Percentiles rank a stretch among this genome's conserved stretches.
phyloP scores from a whole-genome alignment of 2,329 filamentous ascomycete species.

The Penicillium sp. region DNA sequence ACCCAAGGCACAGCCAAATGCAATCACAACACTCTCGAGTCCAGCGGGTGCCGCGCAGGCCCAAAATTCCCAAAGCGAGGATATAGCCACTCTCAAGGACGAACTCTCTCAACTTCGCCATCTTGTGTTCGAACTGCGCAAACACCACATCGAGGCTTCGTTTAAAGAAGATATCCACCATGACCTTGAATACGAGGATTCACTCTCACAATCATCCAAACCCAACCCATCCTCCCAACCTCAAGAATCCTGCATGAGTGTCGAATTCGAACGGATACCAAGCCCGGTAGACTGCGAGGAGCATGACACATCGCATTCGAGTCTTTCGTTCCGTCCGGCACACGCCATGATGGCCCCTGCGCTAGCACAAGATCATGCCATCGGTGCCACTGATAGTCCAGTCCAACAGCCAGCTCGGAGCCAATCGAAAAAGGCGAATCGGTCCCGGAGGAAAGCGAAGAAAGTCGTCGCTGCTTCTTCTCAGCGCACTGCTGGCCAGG shows the following conservation, averaged over 20 bases:
- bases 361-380: not conserved
- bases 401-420: not conserved
- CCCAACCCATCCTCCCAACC: conserved; percentile 1
- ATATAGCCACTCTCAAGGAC: conserved; percentile 29
- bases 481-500: conserved; percentile 1
- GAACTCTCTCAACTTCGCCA: conserved; percentile 34
- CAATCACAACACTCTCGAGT: not conserved
- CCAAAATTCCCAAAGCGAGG: conserved; percentile 19
- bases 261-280: conserved; percentile 19
- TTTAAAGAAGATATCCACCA: conserved; percentile 10
- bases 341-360: conserved; percentile 1
- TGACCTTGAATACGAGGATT: conserved; percentile 5
- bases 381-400: not conserved
- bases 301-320: not conserved
- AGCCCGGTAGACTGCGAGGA: conserved; percentile 6
- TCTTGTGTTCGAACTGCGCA: conserved; percentile 31
- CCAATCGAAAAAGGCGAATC: not conserved
- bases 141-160: conserved; percentile 17
- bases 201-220: conserved; percentile 10
- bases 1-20: not conserved
- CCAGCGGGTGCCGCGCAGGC: not conserved
- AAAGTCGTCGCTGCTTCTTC: not conserved
- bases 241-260: conserved; percentile 3
- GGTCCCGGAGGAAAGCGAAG: not conserved
- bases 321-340: conserved; percentile 1